Percentiles rank a stretch among this genome's conserved stretches.
Evolutionary conservation across 495 filamentous ascomycete genomes (phyloP).

Genomic region (Penicillium goetzii): DNA sequence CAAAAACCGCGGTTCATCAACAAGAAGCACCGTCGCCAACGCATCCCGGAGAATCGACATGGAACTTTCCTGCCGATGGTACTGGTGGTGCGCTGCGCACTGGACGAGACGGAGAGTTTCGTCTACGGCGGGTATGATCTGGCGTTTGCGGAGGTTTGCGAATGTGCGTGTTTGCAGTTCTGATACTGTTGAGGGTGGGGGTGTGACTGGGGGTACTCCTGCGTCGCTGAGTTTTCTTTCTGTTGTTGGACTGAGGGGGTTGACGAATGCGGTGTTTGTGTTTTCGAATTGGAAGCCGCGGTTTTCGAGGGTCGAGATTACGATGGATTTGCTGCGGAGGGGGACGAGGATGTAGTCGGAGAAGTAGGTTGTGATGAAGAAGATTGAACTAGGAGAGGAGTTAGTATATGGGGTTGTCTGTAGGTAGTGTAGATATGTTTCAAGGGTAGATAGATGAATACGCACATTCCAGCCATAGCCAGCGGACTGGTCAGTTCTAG

Average conservation of each 20-base stretch:
- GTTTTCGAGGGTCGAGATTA: constrained; percentile 75
- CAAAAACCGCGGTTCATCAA: constrained; percentile 76
- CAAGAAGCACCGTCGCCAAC: constrained; percentile 55
- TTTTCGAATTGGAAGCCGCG: constrained; percentile 85
- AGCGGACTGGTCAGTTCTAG: constrained; percentile 89
- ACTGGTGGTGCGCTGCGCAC: constrained; percentile 73
- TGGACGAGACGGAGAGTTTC: constrained; percentile 72
- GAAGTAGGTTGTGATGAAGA: constrained; percentile 98
- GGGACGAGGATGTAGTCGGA: constrained; percentile 96
- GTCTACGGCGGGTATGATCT: constrained; percentile 74
- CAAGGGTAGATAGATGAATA: constrained; percentile 6
- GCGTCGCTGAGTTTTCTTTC: constrained; percentile 34
- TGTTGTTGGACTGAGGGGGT: constrained; percentile 36
- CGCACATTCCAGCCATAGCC: constrained; percentile 86
- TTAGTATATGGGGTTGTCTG: constrained; percentile 11
- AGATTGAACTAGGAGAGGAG: constrained; percentile 67
- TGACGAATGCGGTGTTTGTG: constrained; percentile 68
- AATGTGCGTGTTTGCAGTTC: constrained; percentile 88
- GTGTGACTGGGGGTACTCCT: constrained; percentile 61
- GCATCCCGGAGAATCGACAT: constrained; percentile 51
- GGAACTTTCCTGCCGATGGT: constrained; percentile 49
- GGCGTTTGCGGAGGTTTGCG: constrained; percentile 68
- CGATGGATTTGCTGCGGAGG: constrained; percentile 66
- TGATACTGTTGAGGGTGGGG: constrained; percentile 72
- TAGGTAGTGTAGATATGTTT: neutral